phyloP scores from a whole-genome alignment of 768 basidiomycete species.

The Kwoniella sp. region DNA sequence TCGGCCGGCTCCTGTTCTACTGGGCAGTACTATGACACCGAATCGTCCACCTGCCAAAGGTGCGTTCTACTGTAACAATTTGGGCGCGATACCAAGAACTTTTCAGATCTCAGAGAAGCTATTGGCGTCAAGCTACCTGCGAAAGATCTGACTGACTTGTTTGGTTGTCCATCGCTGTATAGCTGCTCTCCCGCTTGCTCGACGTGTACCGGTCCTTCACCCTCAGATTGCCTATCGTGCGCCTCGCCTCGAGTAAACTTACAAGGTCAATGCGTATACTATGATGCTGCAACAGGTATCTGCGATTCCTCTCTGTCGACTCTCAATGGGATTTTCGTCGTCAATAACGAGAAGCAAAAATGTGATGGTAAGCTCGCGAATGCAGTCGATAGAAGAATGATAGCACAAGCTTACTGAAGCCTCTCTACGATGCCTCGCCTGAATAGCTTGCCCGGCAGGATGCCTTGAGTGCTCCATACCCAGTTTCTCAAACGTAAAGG shows the following conservation, averaged over 20 bases:
- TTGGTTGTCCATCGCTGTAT: neutral
- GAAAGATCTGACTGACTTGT: too few relatives aligned
- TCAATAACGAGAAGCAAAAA: conserved; percentile 39
- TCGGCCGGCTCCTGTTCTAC: conserved; percentile 31
- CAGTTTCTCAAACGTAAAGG: conserved; percentile 37
- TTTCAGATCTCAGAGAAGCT: too few relatives aligned
- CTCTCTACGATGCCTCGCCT: neutral
- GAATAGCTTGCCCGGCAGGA: conserved; percentile 49
- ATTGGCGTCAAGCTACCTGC: too few relatives aligned
- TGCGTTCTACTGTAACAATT: conserved; percentile 38
- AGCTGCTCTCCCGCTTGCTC: conserved; percentile 55
- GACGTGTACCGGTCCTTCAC: conserved; percentile 47
- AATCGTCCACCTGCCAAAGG: conserved; percentile 34
- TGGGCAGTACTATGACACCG: conserved; percentile 45
- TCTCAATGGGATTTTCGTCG: conserved; percentile 44
- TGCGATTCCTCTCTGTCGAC: conserved; percentile 45
- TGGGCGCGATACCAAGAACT: too few relatives aligned
- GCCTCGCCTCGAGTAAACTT: conserved; percentile 48
- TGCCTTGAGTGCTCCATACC: conserved; percentile 49
- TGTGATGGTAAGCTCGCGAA: conserved; percentile 47
- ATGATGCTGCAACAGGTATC: conserved; percentile 38
- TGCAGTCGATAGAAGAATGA: neutral
- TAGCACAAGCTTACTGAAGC: neutral
- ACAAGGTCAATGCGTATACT: conserved; percentile 46
- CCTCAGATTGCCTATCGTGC: conserved; percentile 50